phyloP scores from a whole-genome alignment of 176 grass and related monocot species.

The Musa itinerans region DNA sequence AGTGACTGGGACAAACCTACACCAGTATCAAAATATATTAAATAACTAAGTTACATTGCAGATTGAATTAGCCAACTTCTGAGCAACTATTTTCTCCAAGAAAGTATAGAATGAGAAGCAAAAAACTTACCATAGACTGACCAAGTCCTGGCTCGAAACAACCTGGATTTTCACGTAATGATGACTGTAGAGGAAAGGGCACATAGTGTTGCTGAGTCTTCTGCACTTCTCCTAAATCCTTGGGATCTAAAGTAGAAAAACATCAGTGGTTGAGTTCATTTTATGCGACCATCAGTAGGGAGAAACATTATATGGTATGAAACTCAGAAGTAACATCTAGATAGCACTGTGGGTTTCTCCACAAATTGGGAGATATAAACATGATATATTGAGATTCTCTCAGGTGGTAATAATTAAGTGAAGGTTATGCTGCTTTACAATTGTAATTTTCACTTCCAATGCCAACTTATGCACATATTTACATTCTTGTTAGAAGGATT shows the following conservation, averaged over 20 bases:
- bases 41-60: neutral
- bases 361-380: neutral
- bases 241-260: conserved; percentile 30
- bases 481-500: neutral
- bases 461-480: neutral
- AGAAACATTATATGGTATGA: neutral
- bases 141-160: conserved; percentile 52
- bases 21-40: neutral
- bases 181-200: conserved; percentile 25
- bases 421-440: neutral
- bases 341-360: neutral
- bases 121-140: conserved; percentile 57
- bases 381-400: neutral
- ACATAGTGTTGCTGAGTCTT: conserved; percentile 37
- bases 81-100: neutral
- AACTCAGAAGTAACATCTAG: neutral
- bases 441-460: neutral
- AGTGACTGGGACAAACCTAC: conserved; percentile 6
- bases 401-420: no score
- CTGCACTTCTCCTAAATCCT: conserved; percentile 38
- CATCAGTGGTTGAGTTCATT: neutral
- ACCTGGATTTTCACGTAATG: conserved; percentile 46
- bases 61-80: neutral
- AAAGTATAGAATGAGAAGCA: neutral
- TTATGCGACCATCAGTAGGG: neutral